Evolutionary conservation across 1,139 yeast species (phyloP), one percentile per base, ranked within the genome.

Genomic region (Yamadazyma dushanensis): DNA sequence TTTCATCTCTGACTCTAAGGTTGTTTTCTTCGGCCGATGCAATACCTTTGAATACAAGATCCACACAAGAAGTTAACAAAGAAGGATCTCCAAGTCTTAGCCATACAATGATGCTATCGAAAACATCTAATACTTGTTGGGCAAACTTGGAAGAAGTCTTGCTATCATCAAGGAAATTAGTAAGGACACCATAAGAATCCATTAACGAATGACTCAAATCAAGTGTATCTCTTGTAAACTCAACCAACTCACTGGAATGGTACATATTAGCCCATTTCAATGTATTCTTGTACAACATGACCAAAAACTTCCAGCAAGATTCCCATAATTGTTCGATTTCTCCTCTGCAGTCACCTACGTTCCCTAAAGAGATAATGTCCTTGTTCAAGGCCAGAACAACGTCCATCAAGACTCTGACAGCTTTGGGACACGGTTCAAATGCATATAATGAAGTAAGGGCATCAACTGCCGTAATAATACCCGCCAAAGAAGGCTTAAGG

Each of bases 161-260:
- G 35, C 50, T 24, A 11, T 38, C 43, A 8, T 41, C 34, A 26
- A 46, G 43, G 5, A 70, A 48, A 17, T 63, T 71, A 7, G 66
- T 72, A 30, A 87, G 63, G 8, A 75, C 62, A 39, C 84, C 67
- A 50, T 76, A 84, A 3, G 90, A 78, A 39, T 76, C 82, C 14
- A 90, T 59, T 27, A 90, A 61, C 2, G 71, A 61, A 45, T 82
- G 82, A 46, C 96, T 83, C 33, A 86, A 69, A 47, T 90, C 97
- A 36, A 89, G 67, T 0, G 88, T 82, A 56, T 89, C 96, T 55
- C 95, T 77, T 13, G 96, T 86, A 48, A 88, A 89, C 43, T 86
- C 94, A 33, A 83, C 72, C 53, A 87, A 66, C 34, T 74, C 74
- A 0, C 71, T 70, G 23, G 78, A 67, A 31, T 75, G 77, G 50